A percentile compares a stretch with the other conserved stretches of the same genome.
phyloP scores from a whole-genome alignment of 305 asterid genomes.

The Solanum hybrid region DNA sequence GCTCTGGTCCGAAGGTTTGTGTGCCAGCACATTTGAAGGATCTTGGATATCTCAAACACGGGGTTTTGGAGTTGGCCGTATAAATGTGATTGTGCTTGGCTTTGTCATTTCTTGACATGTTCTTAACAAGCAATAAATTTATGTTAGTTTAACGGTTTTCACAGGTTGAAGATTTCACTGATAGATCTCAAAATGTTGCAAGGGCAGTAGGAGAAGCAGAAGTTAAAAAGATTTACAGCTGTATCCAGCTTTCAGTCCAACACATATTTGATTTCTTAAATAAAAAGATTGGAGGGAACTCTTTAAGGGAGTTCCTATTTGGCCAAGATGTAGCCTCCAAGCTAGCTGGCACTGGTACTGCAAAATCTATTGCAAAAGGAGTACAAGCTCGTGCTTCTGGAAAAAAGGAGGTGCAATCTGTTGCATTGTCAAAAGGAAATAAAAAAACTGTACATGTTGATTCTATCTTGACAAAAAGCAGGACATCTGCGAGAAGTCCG shows the following conservation, averaged over 20 bases:
- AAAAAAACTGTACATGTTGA: neutral
- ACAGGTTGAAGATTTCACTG: constrained; percentile 92
- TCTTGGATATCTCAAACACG: constrained; percentile 76
- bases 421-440: neutral
- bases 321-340: constrained; percentile 28
- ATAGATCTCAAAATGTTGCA: constrained; percentile 73
- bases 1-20: constrained; percentile 84
- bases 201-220: constrained; percentile 72
- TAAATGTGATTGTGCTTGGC: constrained; percentile 49
- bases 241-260: constrained; percentile 42
- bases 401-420: constrained; percentile 6
- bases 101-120: neutral
- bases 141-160: constrained; percentile 4
- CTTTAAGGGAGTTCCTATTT: constrained; percentile 50
- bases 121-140: constrained; percentile 8
- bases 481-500: neutral
- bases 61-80: constrained; percentile 57
- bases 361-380: neutral
- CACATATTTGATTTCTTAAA: constrained; percentile 39
- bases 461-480: neutral
- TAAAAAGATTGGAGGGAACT: constrained; percentile 41
- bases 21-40: constrained; percentile 64
- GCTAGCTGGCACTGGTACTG: constrained; percentile 15
- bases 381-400: neutral
- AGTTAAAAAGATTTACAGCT: constrained; percentile 55